These are phyloP conservation scores for Hydnomerulius pinastri DNA, from an alignment of 768 basidiomycete genomes.

Conservation along the genomic window DNA sequence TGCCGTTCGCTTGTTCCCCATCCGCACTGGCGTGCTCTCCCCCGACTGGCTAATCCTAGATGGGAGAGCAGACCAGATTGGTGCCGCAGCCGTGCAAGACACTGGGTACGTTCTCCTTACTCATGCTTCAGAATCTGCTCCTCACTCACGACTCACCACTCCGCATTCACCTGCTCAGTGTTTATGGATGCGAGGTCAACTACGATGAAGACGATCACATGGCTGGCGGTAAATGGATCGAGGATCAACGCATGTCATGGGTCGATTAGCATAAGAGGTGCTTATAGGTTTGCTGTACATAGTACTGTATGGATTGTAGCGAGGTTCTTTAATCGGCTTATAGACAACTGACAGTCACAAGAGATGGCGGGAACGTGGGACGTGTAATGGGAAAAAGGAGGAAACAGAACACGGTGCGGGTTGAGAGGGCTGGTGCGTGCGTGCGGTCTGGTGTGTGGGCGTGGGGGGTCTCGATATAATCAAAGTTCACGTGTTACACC, in stretches of 20 bases:
- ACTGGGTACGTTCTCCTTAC: constrained; percentile 60
- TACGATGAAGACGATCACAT: constrained; percentile 28
- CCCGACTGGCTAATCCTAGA: constrained; percentile 80
- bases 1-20: constrained; percentile 72
- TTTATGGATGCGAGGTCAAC: constrained; percentile 25
- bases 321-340: constrained; percentile 6
- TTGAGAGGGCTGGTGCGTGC: too few relatives aligned
- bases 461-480: constrained; percentile 31
- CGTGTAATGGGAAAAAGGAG: constrained; percentile 9
- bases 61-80: constrained; percentile 50
- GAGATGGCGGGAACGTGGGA: constrained; percentile 4
- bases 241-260: constrained; percentile 53
- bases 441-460: constrained; percentile 13
- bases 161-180: constrained; percentile 18
- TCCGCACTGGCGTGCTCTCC: constrained; percentile 74
- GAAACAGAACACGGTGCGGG: too few relatives aligned
- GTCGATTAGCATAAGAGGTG: constrained; percentile 40
- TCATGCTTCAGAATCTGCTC: neutral
- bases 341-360: constrained; percentile 5
- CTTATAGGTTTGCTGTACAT: constrained; percentile 33
- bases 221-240: constrained; percentile 40
- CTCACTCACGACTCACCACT: constrained; percentile 7
- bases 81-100: constrained; percentile 72
- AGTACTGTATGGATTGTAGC: constrained; percentile 33
- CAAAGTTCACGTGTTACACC: constrained; percentile 51